Percentiles rank a stretch among this genome's conserved stretches.
Evolutionary conservation across 768 basidiomycete genomes (phyloP).

Genomic region (Lyophyllum shimeji): DNA sequence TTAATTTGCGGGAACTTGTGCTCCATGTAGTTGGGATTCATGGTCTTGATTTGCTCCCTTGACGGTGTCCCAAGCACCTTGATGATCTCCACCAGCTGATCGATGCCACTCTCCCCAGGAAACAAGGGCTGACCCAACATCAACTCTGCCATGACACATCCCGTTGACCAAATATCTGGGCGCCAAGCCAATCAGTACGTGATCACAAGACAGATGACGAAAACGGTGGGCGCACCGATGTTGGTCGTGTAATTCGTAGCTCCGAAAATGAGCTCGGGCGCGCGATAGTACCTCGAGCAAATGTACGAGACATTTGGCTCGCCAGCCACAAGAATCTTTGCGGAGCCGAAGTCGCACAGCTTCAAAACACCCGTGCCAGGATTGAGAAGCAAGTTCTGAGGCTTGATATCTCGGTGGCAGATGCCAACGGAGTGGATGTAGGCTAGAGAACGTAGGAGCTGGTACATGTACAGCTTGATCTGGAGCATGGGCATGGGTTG

Average conservation of each 20-base stretch:
- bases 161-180: slow-evolving; percentile 98
- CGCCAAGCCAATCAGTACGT: slow-evolving; percentile 6
- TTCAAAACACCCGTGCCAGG: slow-evolving; percentile 96
- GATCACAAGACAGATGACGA: neutral
- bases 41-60: slow-evolving; percentile 99
- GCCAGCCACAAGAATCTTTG: slow-evolving; percentile 96
- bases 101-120: slow-evolving; percentile 98
- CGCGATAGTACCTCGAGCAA: slow-evolving; percentile 98
- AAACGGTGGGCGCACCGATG: slow-evolving; percentile 68
- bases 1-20: slow-evolving; percentile 99
- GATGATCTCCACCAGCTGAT: slow-evolving; percentile 99
- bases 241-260: slow-evolving; percentile 99
- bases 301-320: slow-evolving; percentile 99
- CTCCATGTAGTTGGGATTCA: slow-evolving; percentile 99
- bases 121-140: slow-evolving; percentile 99
- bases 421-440: slow-evolving; percentile 99
- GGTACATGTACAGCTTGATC: slow-evolving; percentile 99
- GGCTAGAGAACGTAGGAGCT: slow-evolving; percentile 95
- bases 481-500: slow-evolving; percentile 99
- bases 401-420: slow-evolving; percentile 99
- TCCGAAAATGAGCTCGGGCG: slow-evolving; percentile 98
- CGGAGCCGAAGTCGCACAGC: slow-evolving; percentile 98
- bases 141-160: slow-evolving; percentile 99
- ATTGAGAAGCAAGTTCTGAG: slow-evolving; percentile 97
- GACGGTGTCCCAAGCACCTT: slow-evolving; percentile 99